Percentiles rank a stretch among this genome's conserved stretches.
Conservation (phyloP, 352 stramenopile genomes). For the Globisporangium solare region DNA sequence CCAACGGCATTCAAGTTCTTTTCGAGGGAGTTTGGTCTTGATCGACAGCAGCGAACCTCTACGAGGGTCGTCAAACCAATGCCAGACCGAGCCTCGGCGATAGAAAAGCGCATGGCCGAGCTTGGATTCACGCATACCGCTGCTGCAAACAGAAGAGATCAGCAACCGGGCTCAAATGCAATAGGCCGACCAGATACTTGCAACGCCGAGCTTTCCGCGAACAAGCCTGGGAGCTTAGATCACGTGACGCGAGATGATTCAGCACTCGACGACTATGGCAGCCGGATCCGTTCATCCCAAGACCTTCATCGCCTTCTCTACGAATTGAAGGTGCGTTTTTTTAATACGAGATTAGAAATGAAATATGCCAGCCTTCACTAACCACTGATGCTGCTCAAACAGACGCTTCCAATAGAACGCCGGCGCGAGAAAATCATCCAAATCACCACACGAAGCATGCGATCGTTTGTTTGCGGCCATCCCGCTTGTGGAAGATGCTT, state of each 20-base stretch:
- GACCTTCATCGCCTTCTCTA: conserved; percentile 60
- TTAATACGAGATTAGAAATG: not conserved
- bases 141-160: conserved; percentile 4
- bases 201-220: no score
- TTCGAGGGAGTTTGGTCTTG: conserved; percentile 36
- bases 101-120: conserved; percentile 33
- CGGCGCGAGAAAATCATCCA: conserved; percentile 43
- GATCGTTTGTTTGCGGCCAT: conserved; percentile 50
- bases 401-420: conserved; percentile 44
- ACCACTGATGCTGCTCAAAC: not conserved
- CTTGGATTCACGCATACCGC: conserved; percentile 37
- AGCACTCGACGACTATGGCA: not conserved
- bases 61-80: conserved; percentile 18
- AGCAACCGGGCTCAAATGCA: conserved; percentile 5
- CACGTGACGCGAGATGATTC: conserved; percentile 8
- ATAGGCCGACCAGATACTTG: not conserved
- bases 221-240: no score
- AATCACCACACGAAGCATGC: conserved; percentile 31
- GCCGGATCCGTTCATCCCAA: conserved; percentile 24
- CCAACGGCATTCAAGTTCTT: conserved; percentile 25
- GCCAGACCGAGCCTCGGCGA: conserved; percentile 30
- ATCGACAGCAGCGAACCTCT: not conserved
- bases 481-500: conserved; percentile 57
- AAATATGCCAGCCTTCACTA: not conserved
- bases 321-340: conserved; percentile 40